Base-by-base conservation (phyloP, 1,284 basidiomycete genomes). In the Leccinum subrobustum region DNA sequence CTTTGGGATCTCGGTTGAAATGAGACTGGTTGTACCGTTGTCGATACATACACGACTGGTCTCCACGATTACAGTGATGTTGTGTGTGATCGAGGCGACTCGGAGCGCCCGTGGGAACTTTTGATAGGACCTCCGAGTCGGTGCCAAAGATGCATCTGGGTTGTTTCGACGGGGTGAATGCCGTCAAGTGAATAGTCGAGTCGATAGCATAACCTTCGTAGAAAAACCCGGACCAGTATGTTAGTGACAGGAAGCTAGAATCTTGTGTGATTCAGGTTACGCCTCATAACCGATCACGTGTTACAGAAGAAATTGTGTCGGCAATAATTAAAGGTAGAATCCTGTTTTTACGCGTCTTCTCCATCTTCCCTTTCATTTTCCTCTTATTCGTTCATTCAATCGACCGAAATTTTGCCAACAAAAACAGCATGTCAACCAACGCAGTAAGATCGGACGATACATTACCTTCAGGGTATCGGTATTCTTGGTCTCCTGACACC, bases 401-500 rank as follows among this genome's bases (percentile, higher is more conserved):
- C 7, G 4, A 25, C 7, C 6, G 2, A 27, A 52, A 29, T n/a
- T 16, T n/a, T 44, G 5, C 44, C 33, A 11, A 3, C 29, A 50
- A n/a, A 16, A 27, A 11, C 20, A 57, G 3, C 18, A 73, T 72
- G 68, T 44, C 68, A 16, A 51, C 52, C 6, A 33, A n/a, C 8
- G 27, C 53, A 6, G 37, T 18, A 23, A 52, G 23, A 18, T 60
- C 60, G 7, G 71, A 69, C 0, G 62, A 73, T 54, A 9, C n/a
- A 11, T 42, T 64, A 8, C 62, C 64, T 4, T 1, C 56, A 1
- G 54, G 16, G n/a, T 69, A 68, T 50, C 56, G 27, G 4, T 73
- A 73, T 60, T 60, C 52, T 25, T 73, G 73, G 71, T 71, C 71
- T n/a, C 62, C 69, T 12, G 54, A 56, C 7, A 39, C 63, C 4